These are phyloP conservation scores for Isatis lusitanica DNA, from an alignment of 441 rosid genomes.

Conservation along the genomic window DNA sequence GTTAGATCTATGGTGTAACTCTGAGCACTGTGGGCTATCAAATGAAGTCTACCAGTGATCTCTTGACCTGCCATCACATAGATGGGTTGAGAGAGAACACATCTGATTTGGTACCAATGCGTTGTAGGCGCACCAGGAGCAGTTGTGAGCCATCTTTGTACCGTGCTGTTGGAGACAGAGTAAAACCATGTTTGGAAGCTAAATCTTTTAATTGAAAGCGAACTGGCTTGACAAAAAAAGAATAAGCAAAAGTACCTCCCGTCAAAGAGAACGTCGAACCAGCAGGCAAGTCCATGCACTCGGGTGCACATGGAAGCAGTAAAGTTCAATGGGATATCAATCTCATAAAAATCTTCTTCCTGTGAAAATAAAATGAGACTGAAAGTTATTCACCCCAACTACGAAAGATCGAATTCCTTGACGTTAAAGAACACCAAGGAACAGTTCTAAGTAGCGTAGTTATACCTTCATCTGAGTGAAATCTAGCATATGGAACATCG, in stretches of 20 bases:
- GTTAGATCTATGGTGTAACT: conserved; percentile 82
- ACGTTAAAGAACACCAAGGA: not conserved
- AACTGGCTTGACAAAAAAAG: not conserved
- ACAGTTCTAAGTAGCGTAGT: not conserved
- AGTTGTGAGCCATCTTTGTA: conserved; percentile 89
- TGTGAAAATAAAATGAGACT: conserved; percentile 36
- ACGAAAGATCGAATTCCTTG: not conserved
- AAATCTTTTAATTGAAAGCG: not conserved
- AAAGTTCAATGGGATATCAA: conserved; percentile 81
- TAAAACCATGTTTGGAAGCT: not conserved
- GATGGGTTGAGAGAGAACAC: conserved; percentile 87
- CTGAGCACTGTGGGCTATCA: conserved; percentile 84
- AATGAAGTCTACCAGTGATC: conserved; percentile 71
- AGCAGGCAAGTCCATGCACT: conserved; percentile 92
- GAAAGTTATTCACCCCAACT: not conserved
- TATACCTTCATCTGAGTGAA: conserved; percentile 73
- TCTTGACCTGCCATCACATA: conserved; percentile 96
- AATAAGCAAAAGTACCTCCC: conserved; percentile 56
- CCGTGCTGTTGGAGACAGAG: conserved; percentile 50
- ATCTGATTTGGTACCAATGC: conserved; percentile 93
- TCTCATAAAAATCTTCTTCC: conserved; percentile 87
- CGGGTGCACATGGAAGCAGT: conserved; percentile 74
- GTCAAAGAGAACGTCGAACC: conserved; percentile 89
- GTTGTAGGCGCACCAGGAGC: conserved; percentile 95
- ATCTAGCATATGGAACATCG: conserved; percentile 59